A percentile compares a stretch with the other conserved stretches of the same genome.
Conservation (phyloP, 768 basidiomycete species). For the Phaffia tasmanica region DNA sequence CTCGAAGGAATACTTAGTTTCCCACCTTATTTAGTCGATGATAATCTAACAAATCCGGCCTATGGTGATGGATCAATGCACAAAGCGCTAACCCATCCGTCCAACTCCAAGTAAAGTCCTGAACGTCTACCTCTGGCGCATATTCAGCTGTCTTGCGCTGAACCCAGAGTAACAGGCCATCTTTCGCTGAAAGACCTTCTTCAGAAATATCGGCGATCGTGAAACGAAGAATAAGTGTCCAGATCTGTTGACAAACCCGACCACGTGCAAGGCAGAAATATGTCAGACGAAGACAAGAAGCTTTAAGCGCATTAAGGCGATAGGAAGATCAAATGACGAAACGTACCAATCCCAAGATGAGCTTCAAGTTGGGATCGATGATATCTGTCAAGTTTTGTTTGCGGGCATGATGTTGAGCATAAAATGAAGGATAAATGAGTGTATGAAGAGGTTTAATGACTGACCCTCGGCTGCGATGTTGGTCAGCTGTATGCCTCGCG, state of each 20-base stretch:
- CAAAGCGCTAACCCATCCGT: slow-evolving; percentile 94
- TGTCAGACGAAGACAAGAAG: neutral
- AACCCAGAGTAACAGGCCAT: slow-evolving; percentile 94
- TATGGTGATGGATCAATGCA: slow-evolving; percentile 92
- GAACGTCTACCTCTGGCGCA: slow-evolving; percentile 70
- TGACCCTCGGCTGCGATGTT: slow-evolving; percentile 54
- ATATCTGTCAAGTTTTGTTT: slow-evolving; percentile 53
- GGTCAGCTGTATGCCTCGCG: slow-evolving; percentile 84
- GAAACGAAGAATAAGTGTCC: slow-evolving; percentile 93
- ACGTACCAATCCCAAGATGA: slow-evolving; percentile 59
- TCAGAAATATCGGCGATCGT: slow-evolving; percentile 97
- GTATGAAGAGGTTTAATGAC: neutral
- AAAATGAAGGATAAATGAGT: neutral
- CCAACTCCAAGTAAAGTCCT: slow-evolving; percentile 89
- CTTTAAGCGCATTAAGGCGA: neutral
- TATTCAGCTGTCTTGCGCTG: slow-evolving; percentile 90
- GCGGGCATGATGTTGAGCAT: neutral
- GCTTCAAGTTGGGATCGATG: slow-evolving; percentile 95
- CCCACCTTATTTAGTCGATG: slow-evolving; percentile 68
- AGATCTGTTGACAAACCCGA: slow-evolving; percentile 46
- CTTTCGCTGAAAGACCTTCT: slow-evolving; percentile 97
- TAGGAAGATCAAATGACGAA: neutral
- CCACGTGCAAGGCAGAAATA: neutral
- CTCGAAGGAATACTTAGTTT: slow-evolving; percentile 5
- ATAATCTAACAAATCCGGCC: slow-evolving; percentile 89